Evolutionary conservation across 371 early-diverging fungal genomes (phyloP), one percentile per base, ranked within the genome.

Genomic region (Edhazardia aedis): DNA sequence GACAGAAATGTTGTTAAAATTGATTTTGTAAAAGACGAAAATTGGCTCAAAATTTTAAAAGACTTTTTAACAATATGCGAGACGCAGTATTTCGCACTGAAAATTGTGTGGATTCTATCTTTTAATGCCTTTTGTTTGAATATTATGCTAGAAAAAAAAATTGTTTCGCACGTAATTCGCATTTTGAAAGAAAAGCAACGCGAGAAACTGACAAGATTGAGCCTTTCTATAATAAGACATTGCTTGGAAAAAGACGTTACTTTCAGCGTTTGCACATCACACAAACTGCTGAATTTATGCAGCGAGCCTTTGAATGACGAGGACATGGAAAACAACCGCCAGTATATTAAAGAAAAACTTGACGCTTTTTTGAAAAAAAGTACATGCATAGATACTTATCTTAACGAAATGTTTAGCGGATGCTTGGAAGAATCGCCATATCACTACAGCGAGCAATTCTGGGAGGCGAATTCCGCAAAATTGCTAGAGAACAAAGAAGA

Each of bases 401-500:
- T 63, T 39, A 47, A 50, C 29, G 69, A 69, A 44, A 40, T 69
- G 40, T 59, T 55, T 51, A 52, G 49, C n/a, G 65, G 69, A 1
- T 33, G 40, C 12, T 58, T 69, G 24, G 65, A 69, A 24, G 56
- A 62, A 14, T 28, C 50, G 6, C 56, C 65, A 16, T 69, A 59
- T 51, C 69, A 69, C 29, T 65, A 60, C 44, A 58, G 53, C 44
- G 51, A 51, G 16, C 54, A 51, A 39, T 69, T 69, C 47, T 69
- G 69, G 69, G 47, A 26, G 46, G 53, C 27, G 16, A 63, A 63
- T 28, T 11, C 59, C 4, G 47, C 48, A 9, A 42, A 26, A 29
- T 38, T 69, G 16, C 19, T 56, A 12, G 29, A 60, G 19, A 60
- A 56, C 28, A 59, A 57, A 33, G 46, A 52, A 23, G 69, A 65